A percentile compares a stretch with the other conserved stretches of the same genome.
phyloP scores from a whole-genome alignment of 352 stramenopile genomes.

The Pythium oligandrum region DNA sequence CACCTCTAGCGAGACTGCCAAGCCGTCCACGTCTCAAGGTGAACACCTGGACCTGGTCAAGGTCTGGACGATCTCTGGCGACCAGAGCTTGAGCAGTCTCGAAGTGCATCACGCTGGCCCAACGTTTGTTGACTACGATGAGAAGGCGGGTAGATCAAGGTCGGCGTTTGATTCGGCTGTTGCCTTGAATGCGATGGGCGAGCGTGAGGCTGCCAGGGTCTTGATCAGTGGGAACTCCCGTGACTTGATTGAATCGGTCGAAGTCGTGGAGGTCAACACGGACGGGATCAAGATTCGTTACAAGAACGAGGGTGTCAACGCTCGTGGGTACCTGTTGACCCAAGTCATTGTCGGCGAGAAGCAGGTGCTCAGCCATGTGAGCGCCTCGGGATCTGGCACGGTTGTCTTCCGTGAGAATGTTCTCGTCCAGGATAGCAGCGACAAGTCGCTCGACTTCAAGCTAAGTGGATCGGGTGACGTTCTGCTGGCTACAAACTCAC shows the following conservation, averaged over 20 bases:
- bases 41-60: background rate
- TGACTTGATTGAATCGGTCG: conserved; percentile 35
- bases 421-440: background rate
- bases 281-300: conserved; percentile 43
- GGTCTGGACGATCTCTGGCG: background rate
- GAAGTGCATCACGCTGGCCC: background rate
- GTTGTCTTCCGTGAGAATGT: conserved; percentile 32
- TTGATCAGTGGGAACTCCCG: conserved; percentile 52
- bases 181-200: conserved; percentile 1
- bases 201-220: conserved; percentile 28
- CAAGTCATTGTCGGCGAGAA: conserved; percentile 36
- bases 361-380: conserved; percentile 29
- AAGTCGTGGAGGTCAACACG: conserved; percentile 29
- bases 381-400: conserved; percentile 32
- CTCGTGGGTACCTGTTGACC: conserved; percentile 45
- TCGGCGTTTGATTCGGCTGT: no score
- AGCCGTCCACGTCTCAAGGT: background rate
- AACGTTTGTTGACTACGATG: background rate
- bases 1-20: background rate
- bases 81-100: background rate
- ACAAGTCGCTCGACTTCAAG: conserved; percentile 1
- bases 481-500: conserved; percentile 14
- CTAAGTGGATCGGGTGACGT: conserved; percentile 7
- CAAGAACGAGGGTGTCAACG: conserved; percentile 43
- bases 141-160: conserved; percentile 1